These are phyloP conservation scores for Kwoniella sp. DNA, from an alignment of 768 basidiomycete species.

Conservation along the genomic window DNA sequence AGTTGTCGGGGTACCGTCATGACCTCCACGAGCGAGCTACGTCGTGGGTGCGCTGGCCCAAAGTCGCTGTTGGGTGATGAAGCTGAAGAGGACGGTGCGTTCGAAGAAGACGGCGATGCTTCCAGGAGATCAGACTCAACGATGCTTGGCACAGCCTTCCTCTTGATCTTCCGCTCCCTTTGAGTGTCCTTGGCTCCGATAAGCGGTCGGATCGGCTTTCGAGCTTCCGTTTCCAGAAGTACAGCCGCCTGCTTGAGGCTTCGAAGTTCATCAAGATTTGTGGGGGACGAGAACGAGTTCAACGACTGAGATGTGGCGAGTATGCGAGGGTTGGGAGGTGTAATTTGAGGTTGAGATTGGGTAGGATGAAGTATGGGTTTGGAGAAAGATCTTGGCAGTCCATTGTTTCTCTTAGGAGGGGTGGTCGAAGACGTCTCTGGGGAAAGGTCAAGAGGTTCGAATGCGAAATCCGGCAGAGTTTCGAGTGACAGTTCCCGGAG, in stretches of 20 bases:
- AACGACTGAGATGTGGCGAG: constrained; percentile 32
- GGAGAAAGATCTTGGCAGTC: constrained; percentile 5
- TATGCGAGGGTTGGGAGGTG: constrained; percentile 11
- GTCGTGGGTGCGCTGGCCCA: background rate
- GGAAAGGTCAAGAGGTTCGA: constrained; percentile 3
- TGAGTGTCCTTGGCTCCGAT: background rate
- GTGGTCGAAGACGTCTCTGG: constrained; percentile 4
- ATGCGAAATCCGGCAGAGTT: constrained; percentile 6
- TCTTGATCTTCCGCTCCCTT: constrained; percentile 33
- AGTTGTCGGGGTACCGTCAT: constrained; percentile 12
- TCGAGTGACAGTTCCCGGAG: constrained; percentile 6
- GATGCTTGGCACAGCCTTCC: constrained; percentile 39
- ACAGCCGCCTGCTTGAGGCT: constrained; percentile 27
- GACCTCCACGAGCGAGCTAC: constrained; percentile 6
- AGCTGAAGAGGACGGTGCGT: constrained; percentile 5
- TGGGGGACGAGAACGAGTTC: constrained; percentile 28
- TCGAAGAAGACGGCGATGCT: background rate
- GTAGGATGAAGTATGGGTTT: constrained; percentile 3
- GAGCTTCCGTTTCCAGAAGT: constrained; percentile 22
- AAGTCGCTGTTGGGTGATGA: background rate
- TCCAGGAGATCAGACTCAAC: constrained; percentile 14
- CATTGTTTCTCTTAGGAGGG: constrained; percentile 2
- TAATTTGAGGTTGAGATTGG: background rate
- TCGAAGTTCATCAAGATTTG: constrained; percentile 25
- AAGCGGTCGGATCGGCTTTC: constrained; percentile 12